Evolutionary conservation across 768 basidiomycete genomes (phyloP), one percentile per base, ranked within the genome.

Genomic region (Cytidiella melzeri): DNA sequence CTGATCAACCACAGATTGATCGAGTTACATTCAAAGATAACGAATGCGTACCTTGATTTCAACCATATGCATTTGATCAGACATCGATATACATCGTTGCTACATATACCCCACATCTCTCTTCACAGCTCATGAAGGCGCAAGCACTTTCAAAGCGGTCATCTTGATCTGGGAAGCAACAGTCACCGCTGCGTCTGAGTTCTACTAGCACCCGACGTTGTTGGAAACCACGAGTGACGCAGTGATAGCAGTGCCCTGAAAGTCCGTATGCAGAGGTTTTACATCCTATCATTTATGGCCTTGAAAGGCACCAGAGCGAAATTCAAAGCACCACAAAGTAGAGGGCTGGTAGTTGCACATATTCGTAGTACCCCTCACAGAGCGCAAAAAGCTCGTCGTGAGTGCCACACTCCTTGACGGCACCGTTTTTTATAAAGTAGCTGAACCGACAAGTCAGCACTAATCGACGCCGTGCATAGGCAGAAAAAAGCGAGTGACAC

Each of bases 131-230:
- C n/a, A n/a, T n/a, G n/a, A n/a, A n/a, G n/a, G n/a, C n/a, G n/a
- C 11, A 53, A 64, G 57, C 48, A 92, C 93, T 81, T 96, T 98
- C 2, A 96, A 96, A 12, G 95, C 93, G 1, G 96, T 98, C 11
- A 95, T 98, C 75, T 99, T 98, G 72, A 99, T 94, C 69, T 99
- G 98, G 87, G 97, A 98, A n/a, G 92, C 94, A 56, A 98, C 81
- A 15, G 95, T 91, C 53, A 83, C 79, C 39, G 77, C 65, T 75
- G 97, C 90, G 65, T n/a, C n/a, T 84, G 77, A 72, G 98, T 99
- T 50, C 84, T 75, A 62, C 98, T 86, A 38, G 80, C 73, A n/a
- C n/a, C n/a, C n/a, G n/a, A n/a, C n/a, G n/a, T n/a, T n/a, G n/a
- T n/a, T n/a, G n/a, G n/a, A n/a, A n/a, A n/a, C n/a, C n/a, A n/a